phyloP scores from a whole-genome alignment of 2,329 filamentous ascomycete species.

The Colletotrichum eremochloae region DNA sequence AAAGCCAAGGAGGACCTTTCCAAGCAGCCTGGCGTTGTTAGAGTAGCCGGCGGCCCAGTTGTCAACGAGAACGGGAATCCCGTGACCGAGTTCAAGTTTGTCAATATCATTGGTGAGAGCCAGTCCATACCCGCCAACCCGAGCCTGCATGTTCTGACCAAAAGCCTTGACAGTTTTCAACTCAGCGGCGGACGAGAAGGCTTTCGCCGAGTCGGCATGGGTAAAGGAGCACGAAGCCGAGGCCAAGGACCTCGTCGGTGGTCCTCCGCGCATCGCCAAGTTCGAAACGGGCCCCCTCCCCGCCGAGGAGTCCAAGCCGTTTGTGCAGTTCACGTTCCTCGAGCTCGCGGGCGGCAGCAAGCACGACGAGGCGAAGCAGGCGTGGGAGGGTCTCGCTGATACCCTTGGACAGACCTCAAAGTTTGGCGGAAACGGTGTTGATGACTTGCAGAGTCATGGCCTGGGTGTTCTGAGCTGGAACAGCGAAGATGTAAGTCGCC shows the following conservation, averaged over 20 bases:
- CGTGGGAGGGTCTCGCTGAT: constrained; percentile 27
- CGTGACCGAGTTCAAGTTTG: constrained; percentile 35
- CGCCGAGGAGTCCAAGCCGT: constrained; percentile 14
- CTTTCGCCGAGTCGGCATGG: constrained; percentile 31
- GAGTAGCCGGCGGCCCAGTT: constrained; percentile 21
- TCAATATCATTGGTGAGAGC: constrained; percentile 24
- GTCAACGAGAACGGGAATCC: constrained; percentile 22
- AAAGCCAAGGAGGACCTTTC: constrained; percentile 23
- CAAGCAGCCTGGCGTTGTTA: constrained; percentile 30
- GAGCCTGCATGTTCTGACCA: neutral
- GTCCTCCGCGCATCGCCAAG: constrained; percentile 24
- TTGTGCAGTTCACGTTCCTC: constrained; percentile 24
- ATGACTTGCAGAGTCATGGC: constrained; percentile 17
- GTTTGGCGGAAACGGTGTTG: constrained; percentile 24
- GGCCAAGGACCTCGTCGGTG: neutral
- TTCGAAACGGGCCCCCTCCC: constrained; percentile 29
- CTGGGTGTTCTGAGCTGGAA: constrained; percentile 35
- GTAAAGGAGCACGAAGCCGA: constrained; percentile 22
- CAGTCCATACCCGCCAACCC: no score
- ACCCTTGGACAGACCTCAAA: constrained; percentile 16
- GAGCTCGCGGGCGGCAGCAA: constrained; percentile 29
- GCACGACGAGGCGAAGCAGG: constrained; percentile 30
- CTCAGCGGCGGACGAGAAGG: constrained; percentile 23
- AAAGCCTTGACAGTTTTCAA: constrained; percentile 14
- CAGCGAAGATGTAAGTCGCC: constrained; percentile 23